These are phyloP conservation scores for Thelonectria rubi DNA, from an alignment of 2,329 filamentous ascomycete species.

Conservation along the genomic window DNA sequence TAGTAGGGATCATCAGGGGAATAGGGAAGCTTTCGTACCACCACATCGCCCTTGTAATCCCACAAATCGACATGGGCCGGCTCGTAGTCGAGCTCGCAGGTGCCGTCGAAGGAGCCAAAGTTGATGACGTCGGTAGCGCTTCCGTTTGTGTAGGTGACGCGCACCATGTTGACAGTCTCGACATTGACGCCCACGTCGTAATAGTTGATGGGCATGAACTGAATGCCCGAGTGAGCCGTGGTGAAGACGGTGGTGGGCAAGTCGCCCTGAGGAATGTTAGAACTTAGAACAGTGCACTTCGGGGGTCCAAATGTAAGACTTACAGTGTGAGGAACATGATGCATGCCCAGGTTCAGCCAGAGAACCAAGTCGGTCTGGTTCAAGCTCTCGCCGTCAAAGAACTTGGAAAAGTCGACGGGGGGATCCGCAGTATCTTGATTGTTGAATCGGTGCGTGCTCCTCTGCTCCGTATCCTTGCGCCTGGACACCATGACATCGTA, in stretches of 20 bases:
- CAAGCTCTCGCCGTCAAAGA: constrained; percentile 53
- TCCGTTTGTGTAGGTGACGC: constrained; percentile 50
- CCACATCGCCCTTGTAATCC: constrained; percentile 48
- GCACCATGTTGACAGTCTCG: constrained; percentile 44
- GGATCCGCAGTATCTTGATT: constrained; percentile 51
- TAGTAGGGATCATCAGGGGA: constrained; percentile 13
- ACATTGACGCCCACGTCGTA: constrained; percentile 44
- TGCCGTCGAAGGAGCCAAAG: constrained; percentile 46
- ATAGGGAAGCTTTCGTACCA: constrained; percentile 19
- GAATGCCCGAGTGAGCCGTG: constrained; percentile 14
- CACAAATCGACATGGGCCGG: constrained; percentile 43
- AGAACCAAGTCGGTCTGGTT: constrained; percentile 52
- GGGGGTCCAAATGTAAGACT: not conserved
- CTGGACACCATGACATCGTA: constrained; percentile 40
- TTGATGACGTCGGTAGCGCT: constrained; percentile 42
- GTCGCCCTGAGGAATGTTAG: constrained; percentile 17
- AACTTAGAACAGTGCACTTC: too few relatives aligned
- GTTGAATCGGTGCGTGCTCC: constrained; percentile 47
- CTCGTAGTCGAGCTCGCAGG: constrained; percentile 41
- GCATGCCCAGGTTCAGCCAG: constrained; percentile 60
- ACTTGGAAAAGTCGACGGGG: constrained; percentile 57
- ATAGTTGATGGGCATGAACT: constrained; percentile 47
- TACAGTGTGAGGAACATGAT: constrained; percentile 47
- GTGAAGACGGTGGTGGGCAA: constrained; percentile 20
- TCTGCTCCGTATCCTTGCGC: constrained; percentile 51